Conservation (phyloP, 1,284 basidiomycete species). For the Ceraceosorus bombacis region DNA sequence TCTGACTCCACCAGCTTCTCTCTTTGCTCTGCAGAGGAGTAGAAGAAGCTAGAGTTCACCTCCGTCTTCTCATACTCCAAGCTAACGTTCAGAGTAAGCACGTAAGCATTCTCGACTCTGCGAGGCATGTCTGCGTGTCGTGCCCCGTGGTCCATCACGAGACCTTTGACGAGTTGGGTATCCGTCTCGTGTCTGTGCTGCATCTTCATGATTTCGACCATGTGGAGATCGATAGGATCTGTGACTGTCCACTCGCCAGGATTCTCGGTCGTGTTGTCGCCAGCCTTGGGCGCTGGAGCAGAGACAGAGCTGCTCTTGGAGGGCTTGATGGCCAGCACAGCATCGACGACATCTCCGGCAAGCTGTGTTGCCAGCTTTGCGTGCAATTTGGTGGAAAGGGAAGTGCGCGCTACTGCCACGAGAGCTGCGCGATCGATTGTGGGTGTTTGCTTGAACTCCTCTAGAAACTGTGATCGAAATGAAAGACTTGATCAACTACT, state of each 20-base stretch:
- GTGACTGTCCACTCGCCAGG: slow-evolving; percentile 40
- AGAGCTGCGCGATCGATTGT: slow-evolving; percentile 76
- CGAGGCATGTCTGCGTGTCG: slow-evolving; percentile 99
- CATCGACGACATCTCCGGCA: slow-evolving; percentile 87
- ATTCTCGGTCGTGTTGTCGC: slow-evolving; percentile 36
- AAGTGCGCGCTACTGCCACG: slow-evolving; percentile 86
- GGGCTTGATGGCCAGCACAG: slow-evolving; percentile 75
- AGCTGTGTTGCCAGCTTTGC: slow-evolving; percentile 75
- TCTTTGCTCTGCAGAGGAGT: slow-evolving; percentile 94
- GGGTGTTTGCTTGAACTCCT: slow-evolving; percentile 70
- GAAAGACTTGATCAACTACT: not conserved
- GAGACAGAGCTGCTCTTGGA: slow-evolving; percentile 21
- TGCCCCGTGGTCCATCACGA: slow-evolving; percentile 88
- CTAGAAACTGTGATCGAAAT: slow-evolving; percentile 65
- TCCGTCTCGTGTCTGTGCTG: slow-evolving; percentile 96
- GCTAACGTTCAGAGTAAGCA: slow-evolving; percentile 93
- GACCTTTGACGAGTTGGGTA: slow-evolving; percentile 89
- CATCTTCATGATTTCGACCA: slow-evolving; percentile 99
- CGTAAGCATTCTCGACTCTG: slow-evolving; percentile 90
- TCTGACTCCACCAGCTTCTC: slow-evolving; percentile 99
- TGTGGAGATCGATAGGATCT: slow-evolving; percentile 88
- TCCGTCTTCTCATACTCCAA: slow-evolving; percentile 99
- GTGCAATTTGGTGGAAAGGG: slow-evolving; percentile 88
- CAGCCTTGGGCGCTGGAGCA: slow-evolving; percentile 26
- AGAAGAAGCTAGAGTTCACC: slow-evolving; percentile 99